A percentile compares a stretch with the other conserved stretches of the same genome.
These are phyloP conservation scores for Eutrema salsugineum DNA, from an alignment of 441 rosid genomes.

Conservation along the genomic window DNA sequence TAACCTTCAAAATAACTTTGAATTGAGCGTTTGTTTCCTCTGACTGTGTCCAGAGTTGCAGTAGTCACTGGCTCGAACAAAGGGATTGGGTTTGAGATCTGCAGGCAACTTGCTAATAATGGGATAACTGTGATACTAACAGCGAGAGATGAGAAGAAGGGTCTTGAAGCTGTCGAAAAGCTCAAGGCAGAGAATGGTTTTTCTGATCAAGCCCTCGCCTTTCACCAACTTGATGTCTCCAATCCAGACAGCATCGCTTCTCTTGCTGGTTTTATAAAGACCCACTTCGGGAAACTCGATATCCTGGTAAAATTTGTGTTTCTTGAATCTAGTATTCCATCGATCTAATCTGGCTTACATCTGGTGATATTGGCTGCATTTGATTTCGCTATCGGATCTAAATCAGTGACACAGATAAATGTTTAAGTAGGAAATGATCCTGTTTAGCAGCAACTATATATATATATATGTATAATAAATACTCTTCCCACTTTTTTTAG, in stretches of 20 bases:
- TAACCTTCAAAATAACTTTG: background rate
- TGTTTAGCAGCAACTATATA: background rate
- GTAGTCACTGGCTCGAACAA: slow-evolving; percentile 54
- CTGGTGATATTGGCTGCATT: background rate
- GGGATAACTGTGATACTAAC: slow-evolving; percentile 44
- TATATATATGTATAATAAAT: no score
- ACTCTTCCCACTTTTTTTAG: background rate
- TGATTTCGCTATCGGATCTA: background rate
- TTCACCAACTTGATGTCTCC: slow-evolving; percentile 60
- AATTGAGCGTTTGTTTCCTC: background rate
- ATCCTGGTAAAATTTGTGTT: slow-evolving; percentile 32
- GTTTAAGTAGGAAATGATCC: background rate
- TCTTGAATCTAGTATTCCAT: background rate
- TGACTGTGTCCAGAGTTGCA: slow-evolving; percentile 33
- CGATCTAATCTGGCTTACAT: background rate
- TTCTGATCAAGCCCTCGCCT: slow-evolving; percentile 33
- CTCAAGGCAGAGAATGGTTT: slow-evolving; percentile 32
- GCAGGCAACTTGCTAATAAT: slow-evolving; percentile 38
- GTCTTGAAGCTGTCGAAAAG: slow-evolving; percentile 44
- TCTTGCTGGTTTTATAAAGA: slow-evolving; percentile 39
- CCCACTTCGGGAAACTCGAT: slow-evolving; percentile 50
- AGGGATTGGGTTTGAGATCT: slow-evolving; percentile 47
- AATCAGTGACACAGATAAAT: background rate
- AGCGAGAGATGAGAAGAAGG: slow-evolving; percentile 49
- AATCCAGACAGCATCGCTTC: slow-evolving; percentile 39